These are phyloP conservation scores for Periglandula ipomoeae DNA, from an alignment of 2,329 filamentous ascomycete genomes.

Conservation along the genomic window DNA sequence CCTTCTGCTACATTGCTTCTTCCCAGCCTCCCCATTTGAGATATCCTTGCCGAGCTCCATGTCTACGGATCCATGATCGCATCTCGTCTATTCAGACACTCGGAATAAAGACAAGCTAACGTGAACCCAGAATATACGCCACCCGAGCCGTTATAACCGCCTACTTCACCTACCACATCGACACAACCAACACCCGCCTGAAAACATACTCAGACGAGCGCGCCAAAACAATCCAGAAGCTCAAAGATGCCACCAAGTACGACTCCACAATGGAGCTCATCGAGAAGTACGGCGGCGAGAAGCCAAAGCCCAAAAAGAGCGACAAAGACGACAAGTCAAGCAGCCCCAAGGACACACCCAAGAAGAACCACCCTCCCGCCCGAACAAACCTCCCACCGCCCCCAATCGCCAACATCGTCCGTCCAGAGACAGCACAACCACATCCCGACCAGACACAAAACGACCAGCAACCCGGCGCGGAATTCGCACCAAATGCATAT, in stretches of 20 bases:
- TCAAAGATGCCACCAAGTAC: constrained; percentile 93
- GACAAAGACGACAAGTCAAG: constrained; percentile 7
- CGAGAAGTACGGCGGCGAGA: constrained; percentile 81
- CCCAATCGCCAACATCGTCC: constrained; percentile 53
- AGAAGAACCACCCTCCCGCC: neutral
- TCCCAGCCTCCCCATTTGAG: too few relatives aligned
- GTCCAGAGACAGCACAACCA: constrained; percentile 19
- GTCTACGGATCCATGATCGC: too few relatives aligned
- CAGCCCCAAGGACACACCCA: constrained; percentile 11
- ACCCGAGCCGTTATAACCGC: constrained; percentile 56
- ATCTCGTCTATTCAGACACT: too few relatives aligned
- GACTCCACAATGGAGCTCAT: constrained; percentile 88
- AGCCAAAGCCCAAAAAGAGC: constrained; percentile 13
- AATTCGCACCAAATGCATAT: constrained; percentile 65
- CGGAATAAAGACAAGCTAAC: neutral
- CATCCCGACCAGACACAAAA: neutral
- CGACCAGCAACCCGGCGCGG: constrained; percentile 27
- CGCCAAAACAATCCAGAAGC: constrained; percentile 79
- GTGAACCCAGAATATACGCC: constrained; percentile 61
- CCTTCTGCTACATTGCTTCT: neutral
- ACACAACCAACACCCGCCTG: constrained; percentile 57
- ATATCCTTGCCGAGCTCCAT: too few relatives aligned
- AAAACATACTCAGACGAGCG: constrained; percentile 71
- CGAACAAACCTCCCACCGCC: constrained; percentile 48
- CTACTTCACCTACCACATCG: constrained; percentile 76